These are phyloP conservation scores for Wickerhamomyces chambardii DNA, from an alignment of 805 yeast genomes.

Conservation along the genomic window DNA sequence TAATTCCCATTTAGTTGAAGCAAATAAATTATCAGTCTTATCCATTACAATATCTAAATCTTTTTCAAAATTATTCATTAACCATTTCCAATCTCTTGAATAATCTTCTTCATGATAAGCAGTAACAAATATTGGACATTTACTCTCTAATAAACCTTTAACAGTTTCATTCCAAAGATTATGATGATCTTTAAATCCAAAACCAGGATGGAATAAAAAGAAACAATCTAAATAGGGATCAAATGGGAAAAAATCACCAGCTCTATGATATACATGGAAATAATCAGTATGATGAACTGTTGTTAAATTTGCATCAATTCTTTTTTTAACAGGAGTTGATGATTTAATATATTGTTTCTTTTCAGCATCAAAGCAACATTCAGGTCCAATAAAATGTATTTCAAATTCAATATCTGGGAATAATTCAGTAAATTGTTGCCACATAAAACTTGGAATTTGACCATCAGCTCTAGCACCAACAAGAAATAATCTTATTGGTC, in stretches of 20 bases:
- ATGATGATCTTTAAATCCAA: slow-evolving; percentile 71
- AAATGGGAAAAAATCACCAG: slow-evolving; percentile 94
- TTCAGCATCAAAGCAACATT: slow-evolving; percentile 69
- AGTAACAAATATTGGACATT: slow-evolving; percentile 86
- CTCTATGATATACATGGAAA: slow-evolving; percentile 85
- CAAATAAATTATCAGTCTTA: slow-evolving; percentile 62
- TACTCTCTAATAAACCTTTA: slow-evolving; percentile 83
- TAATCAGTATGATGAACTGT: slow-evolving; percentile 82
- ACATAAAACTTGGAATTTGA: slow-evolving; percentile 86
- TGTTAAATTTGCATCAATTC: slow-evolving; percentile 66
- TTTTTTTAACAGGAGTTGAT: slow-evolving; percentile 58
- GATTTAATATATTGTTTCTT: slow-evolving; percentile 50
- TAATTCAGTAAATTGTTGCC: slow-evolving; percentile 86
- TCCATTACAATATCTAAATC: slow-evolving; percentile 80
- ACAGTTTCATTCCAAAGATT: slow-evolving; percentile 80
- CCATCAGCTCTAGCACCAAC: slow-evolving; percentile 92
- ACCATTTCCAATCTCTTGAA: slow-evolving; percentile 62
- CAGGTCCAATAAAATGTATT: slow-evolving; percentile 92
- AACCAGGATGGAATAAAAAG: slow-evolving; percentile 93
- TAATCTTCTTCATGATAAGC: slow-evolving; percentile 79
- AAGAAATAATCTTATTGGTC: slow-evolving; percentile 85
- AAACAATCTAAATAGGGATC: slow-evolving; percentile 94
- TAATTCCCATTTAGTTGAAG: slow-evolving; percentile 89
- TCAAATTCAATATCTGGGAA: slow-evolving; percentile 81
- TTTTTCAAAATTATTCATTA: slow-evolving; percentile 53